Base-by-base conservation (phyloP, 345 rosid genomes). In the Aquilaria malaccensis region DNA sequence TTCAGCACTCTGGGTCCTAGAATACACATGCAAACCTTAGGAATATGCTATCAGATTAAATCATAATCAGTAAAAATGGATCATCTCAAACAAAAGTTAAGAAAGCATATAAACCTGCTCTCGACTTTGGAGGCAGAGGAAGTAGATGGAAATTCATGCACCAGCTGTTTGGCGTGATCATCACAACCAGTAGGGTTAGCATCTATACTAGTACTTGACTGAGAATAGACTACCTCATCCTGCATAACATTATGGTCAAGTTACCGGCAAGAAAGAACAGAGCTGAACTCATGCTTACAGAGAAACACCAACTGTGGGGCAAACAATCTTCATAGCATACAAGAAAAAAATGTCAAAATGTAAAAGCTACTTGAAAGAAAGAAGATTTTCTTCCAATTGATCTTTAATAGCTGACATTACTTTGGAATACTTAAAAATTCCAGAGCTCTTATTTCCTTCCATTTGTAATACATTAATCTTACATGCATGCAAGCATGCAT, bases 171-270 rank as follows among this genome's bases (percentile, higher is more conserved):
- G 62, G 73, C 69, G 52, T 67, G 72, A 64, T 84, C 85, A 62
- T 66, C 63, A 33, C 77, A 60, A 52, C 63, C 71, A 14, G 79
- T 41, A 50, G 55, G 61, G 62, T 63, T 68, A 41, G 69, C 67
- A 67, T 78, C 90, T 41, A 69, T 73, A 68, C 61, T 62, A 64
- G 65, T 30, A 68, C 61, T 62, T 48, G 70, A 74, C 64, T 68
- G 81, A 56, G 77, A 77, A 61, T 80, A 59, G 54, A 73, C 76
- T 29, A 70, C 71, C 66, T 78, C 85, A 58, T 81, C 89, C 99
- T 86, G 83, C 70, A 72, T 50, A 68, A 30, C 61, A 47, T 0
- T 9, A 37, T 37, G 43, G 43, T 37, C 43, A 37, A 37, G 43
- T 5, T 37, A 37, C 7, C 7, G 43, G 43, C 43, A 70, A 66